These are phyloP conservation scores for Podila epicladia DNA, from an alignment of 192 early-diverging fungal species.

Conservation along the genomic window DNA sequence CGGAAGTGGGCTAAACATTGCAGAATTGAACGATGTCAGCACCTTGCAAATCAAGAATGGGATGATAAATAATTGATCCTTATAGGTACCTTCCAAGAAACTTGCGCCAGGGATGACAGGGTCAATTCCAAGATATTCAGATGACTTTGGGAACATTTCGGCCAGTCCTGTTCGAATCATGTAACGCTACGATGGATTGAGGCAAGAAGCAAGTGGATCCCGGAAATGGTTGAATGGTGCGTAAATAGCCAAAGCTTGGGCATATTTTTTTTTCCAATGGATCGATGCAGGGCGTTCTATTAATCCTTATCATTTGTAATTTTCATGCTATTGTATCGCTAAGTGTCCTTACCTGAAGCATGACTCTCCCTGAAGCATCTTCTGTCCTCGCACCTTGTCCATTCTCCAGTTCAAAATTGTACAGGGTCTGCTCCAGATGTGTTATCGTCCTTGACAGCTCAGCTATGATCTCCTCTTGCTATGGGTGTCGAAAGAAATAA, in stretches of 20 bases:
- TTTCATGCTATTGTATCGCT: too few species aligned
- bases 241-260: background rate
- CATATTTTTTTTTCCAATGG: background rate
- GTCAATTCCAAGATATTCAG: constrained; percentile 42
- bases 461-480: constrained; percentile 31
- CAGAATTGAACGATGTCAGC: background rate
- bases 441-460: constrained; percentile 24
- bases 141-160: constrained; percentile 54
- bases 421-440: constrained; percentile 37
- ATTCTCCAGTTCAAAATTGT: constrained; percentile 31
- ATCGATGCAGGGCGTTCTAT: background rate
- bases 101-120: constrained; percentile 26
- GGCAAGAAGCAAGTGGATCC: background rate
- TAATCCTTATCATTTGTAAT: too few species aligned
- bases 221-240: too few species aligned
- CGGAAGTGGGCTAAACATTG: constrained; percentile 51
- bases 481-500: background rate
- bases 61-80: background rate
- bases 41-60: background rate
- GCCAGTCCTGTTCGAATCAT: constrained; percentile 47
- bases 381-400: constrained; percentile 7
- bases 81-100: constrained; percentile 29
- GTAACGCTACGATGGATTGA: constrained; percentile 24
- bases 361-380: constrained; percentile 22
- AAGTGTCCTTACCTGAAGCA: constrained; percentile 20